Base-by-base conservation (phyloP, 352 stramenopile genomes). In the Globisporangium yorkense region DNA sequence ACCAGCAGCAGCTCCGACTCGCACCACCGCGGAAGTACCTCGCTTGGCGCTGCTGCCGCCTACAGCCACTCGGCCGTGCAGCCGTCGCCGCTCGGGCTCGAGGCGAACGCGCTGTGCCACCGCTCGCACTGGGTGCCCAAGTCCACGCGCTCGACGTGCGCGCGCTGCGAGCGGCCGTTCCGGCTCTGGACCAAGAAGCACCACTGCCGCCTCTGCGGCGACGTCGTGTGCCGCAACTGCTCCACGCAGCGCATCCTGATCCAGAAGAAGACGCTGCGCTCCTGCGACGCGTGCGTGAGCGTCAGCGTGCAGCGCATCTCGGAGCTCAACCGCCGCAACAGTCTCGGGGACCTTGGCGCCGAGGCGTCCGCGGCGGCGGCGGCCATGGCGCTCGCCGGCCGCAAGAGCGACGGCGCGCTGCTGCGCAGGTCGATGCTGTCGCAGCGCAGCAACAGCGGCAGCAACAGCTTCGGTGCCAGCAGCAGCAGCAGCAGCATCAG, bases 91-190 rank as follows among this genome's bases (percentile, higher is more conserved):
- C 71, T 91, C 59, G 81, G 79, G 24, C 83, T 90, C 65, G 74
- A 90, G 59, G 67, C 69, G 40, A 61, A 75, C n/a, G 77, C 77
- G 47, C 66, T 93, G 24, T 90, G 84, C 59, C 79, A 84, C 51
- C 77, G 77, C 43, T 87, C 77, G 50, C 77, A 93, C 41, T 90
- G 77, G 75, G 78, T 87, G 47, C 80, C 79, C 61, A 90, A 88
- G 63, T 88, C 77, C 2, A 80, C 77, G 40, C 80, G 80, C 56
- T 65, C 68, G 7, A 64, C 46, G 33, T 93, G 84, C 63, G 79
- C 77, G 50, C 87, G 85, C 62, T 93, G 84, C 68, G 66, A 71
- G 21, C 72, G 68, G 51, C 64, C 57, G 47, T 88, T 93, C 62
- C 63, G 70, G n/a, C 63, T 91, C 13, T 87, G 75, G 60, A 74